These are phyloP conservation scores for Raphanus sativus DNA, from an alignment of 345 rosid genomes.

Conservation along the genomic window DNA sequence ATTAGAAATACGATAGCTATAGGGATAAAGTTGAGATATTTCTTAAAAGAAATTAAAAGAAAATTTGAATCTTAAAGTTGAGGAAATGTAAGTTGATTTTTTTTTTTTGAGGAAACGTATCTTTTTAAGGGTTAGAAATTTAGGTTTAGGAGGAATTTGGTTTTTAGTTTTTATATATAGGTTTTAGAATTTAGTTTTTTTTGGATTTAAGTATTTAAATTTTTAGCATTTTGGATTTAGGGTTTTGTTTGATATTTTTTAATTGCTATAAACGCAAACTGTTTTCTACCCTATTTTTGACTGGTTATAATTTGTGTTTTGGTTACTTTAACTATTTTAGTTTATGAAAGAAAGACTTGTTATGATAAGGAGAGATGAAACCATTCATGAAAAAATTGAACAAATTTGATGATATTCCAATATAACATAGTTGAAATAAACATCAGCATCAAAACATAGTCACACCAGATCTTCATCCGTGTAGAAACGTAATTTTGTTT, in stretches of 20 bases:
- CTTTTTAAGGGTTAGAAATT: not conserved
- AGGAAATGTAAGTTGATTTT: no score
- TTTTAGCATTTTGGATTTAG: not conserved
- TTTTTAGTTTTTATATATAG: not conserved
- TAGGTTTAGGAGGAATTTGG: not conserved
- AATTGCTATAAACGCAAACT: not conserved
- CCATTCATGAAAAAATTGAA: not conserved
- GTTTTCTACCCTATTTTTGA: not conserved
- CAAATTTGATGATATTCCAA: not conserved
- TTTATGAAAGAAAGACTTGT: no score
- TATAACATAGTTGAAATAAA: not conserved
- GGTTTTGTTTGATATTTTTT: not conserved
- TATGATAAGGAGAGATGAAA: not conserved
- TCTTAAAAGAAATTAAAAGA: no score
- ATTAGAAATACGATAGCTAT: conserved; percentile 28
- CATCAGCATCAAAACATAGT: not conserved
- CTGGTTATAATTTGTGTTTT: not conserved
- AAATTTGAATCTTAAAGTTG: no score
- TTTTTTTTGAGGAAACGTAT: no score
- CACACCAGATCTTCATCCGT: no score
- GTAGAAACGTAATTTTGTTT: no score
- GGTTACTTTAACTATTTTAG: not conserved
- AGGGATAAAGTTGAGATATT: no score
- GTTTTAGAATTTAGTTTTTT: not conserved
- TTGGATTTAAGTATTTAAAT: not conserved